Base-by-base conservation (phyloP, 225 moss, liverwort and hornwort genomes). In the Climacium dendroides region DNA sequence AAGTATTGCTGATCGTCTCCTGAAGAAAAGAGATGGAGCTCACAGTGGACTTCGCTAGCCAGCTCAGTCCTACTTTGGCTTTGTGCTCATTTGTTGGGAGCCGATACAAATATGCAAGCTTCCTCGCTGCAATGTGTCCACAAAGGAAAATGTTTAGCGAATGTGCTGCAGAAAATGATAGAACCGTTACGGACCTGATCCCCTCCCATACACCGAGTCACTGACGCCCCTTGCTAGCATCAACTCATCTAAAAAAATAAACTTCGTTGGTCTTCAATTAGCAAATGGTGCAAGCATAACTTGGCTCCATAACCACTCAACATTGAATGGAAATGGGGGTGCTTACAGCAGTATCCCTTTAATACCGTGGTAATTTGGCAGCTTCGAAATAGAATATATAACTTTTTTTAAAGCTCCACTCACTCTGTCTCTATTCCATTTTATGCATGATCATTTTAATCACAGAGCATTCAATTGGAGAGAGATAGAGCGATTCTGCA, bases 71-170 rank as follows among this genome's bases (percentile, higher is more conserved):
- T 76, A 99, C 99, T 94, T 96, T 97, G 20, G 94, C 95, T 91
- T 93, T 95, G 87, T 99, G 99, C 91, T 97, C 95, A 73, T 95
- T 94, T 82, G 94, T 96, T 53, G 99, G 99, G 74, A 99, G 92
- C 74, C 99, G 92, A 86, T 96, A 97, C 83, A 99, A 91, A 86
- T 99, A 99, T 19, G 99, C 96, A 90, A 99, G 92, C 88, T 96
- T 97, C 92, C 99, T 95, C 83, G 96, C 99, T 95, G 96, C 90
- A 91, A 69, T 48, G 13, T 60, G 43, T 35, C 61, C 74, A 64
- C 58, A 73, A 47, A 69, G 34, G 20, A 60, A 50, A 65, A 71
- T 54, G 4, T 62, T 55, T 34, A 88, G 72, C 10, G 41, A 47
- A 43, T 37, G 34, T 12, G 8, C 34, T 8, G 48, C 19, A 26